Conservation (phyloP, 1,284 basidiomycete genomes). For the Cryptococcus sp. region DNA sequence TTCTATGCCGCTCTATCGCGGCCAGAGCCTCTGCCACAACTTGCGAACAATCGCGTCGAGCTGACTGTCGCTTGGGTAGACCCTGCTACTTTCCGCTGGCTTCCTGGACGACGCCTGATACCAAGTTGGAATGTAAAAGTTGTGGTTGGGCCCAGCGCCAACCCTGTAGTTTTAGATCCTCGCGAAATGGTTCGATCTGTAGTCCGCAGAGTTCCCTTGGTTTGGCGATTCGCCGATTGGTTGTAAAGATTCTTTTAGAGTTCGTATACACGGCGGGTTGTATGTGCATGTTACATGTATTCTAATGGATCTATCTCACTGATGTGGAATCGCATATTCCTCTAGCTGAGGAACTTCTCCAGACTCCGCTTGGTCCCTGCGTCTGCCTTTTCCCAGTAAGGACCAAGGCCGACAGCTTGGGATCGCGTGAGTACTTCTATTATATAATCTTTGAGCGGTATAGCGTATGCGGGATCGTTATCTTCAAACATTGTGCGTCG, state of each 20-base stretch:
- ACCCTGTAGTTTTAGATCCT: slow-evolving; percentile 4
- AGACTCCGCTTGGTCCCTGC: slow-evolving; percentile 43
- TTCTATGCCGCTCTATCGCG: slow-evolving; percentile 7
- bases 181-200: slow-evolving; percentile 2
- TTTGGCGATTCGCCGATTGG: slow-evolving; percentile 14
- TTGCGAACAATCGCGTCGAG: slow-evolving; percentile 10
- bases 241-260: slow-evolving; percentile 2
- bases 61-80: slow-evolving; percentile 8
- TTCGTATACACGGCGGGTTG: slow-evolving; percentile 1
- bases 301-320: neutral
- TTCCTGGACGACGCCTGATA: slow-evolving; percentile 14
- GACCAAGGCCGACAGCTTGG: slow-evolving; percentile 42
- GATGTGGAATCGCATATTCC: neutral
- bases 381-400: slow-evolving; percentile 53
- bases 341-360: slow-evolving; percentile 39
- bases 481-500: slow-evolving; percentile 43
- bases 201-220: slow-evolving; percentile 10
- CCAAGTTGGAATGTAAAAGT: slow-evolving; percentile 16
- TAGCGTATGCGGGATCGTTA: slow-evolving; percentile 43
- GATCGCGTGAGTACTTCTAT: slow-evolving; percentile 42
- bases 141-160: neutral
- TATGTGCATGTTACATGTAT: neutral
- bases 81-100: slow-evolving; percentile 1
- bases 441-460: slow-evolving; percentile 44
- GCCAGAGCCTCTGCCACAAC: slow-evolving; percentile 10